These are phyloP conservation scores for Ogataea trehalophila DNA, from an alignment of 805 yeast species.

Conservation along the genomic window DNA sequence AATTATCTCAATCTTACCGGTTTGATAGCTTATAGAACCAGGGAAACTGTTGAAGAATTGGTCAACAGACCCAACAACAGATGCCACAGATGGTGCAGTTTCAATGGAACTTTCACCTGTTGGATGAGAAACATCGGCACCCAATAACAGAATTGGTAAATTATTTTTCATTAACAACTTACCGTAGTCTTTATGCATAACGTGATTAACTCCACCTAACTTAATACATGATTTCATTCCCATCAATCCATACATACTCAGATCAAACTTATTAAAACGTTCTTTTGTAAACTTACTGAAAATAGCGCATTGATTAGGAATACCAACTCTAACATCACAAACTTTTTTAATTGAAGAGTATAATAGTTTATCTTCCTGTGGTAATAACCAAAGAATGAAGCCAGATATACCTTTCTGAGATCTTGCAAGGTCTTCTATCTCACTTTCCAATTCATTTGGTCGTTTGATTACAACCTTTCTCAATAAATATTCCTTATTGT, in stretches of 20 bases:
- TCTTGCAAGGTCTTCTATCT: constrained; percentile 10
- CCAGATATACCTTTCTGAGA: constrained; percentile 15
- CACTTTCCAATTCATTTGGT: background rate
- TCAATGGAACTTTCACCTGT: constrained; percentile 16
- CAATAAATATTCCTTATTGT: constrained; percentile 5
- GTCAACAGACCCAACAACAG: constrained; percentile 23
- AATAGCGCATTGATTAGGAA: constrained; percentile 26
- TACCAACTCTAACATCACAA: constrained; percentile 26
- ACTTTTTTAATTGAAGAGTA: constrained; percentile 26
- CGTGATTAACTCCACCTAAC: constrained; percentile 28
- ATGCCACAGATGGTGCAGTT: constrained; percentile 16
- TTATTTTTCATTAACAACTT: constrained; percentile 13
- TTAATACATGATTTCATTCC: constrained; percentile 29
- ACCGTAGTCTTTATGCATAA: constrained; percentile 13
- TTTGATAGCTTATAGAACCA: constrained; percentile 22
- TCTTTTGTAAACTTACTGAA: constrained; percentile 23
- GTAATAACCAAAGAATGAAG: constrained; percentile 22
- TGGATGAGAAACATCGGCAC: constrained; percentile 31
- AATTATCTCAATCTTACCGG: constrained; percentile 20
- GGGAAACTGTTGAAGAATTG: constrained; percentile 22
- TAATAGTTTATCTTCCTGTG: constrained; percentile 19
- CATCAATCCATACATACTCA: constrained; percentile 28
- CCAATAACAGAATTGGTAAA: constrained; percentile 23
- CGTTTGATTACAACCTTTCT: constrained; percentile 1
- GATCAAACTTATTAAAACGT: constrained; percentile 20